Base-by-base conservation (phyloP, 805 yeast genomes). In the Brettanomyces sp. region DNA sequence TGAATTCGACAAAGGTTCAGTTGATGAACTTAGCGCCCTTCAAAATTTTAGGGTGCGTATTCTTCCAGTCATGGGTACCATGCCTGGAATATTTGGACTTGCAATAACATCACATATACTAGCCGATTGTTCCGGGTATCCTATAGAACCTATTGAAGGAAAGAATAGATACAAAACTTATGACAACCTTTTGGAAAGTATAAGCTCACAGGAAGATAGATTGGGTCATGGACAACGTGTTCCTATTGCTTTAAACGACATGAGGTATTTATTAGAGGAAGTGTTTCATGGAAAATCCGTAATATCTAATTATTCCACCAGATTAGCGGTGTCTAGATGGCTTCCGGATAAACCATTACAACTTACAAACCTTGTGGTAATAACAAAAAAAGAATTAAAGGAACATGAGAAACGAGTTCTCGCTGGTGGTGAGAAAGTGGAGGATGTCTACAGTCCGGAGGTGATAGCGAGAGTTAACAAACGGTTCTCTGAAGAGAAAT, bases 41-140 rank as follows among this genome's bases (percentile, higher is more conserved):
- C 82, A 79, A 56, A 89, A 88, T 65, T 93, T 93, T 70, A 75
- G 99, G 55, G 97, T 90, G 9, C 74, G 99, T 55, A 91, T 93
- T 41, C 72, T 93, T 47, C 99, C 99, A 0, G 99, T 93, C 0
- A 67, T 93, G 51, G 98, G 99, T 3, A 87, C 99, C 0, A 80
- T 93, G 83, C 99, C 99, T 1, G 97, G 93, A 8, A 83, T 91
- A 65, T 93, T 93, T 68, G 99, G 98, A 1, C 72, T 93, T 42
- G 78, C 96, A 0, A 76, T 91, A 47, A 95, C 96, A 3, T 84
- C 96, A 0, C 82, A 86, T 66, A 69, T 93, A 22, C 65, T 93
- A 34, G 85, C 95, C 2, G 66, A 74, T 3, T 79, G 88, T 7
- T 80, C 95, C 1, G 96, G 93, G 1, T 93, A 93, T 60, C 93